Evolutionary conservation across 306 rosid genomes (phyloP), one percentile per base, ranked within the genome.

Genomic region (Medicago lupulina): DNA sequence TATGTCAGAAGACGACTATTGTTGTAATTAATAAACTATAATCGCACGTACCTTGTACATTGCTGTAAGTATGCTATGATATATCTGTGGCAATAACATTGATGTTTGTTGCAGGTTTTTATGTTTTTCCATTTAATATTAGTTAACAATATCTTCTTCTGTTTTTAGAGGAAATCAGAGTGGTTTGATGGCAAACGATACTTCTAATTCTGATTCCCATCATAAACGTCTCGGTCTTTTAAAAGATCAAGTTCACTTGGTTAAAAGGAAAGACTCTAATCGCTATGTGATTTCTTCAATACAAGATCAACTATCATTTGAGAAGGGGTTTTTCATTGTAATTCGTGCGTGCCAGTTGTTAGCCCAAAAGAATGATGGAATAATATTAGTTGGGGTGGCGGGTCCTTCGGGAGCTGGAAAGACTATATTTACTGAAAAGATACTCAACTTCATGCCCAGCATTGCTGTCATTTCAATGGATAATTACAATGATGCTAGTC

Each of bases 341-440:
- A 96, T 96, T 73, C 91, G 99, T 6, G 98, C 98, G 49, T 89
- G 96, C 84, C 99, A 96, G 73, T 74, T 90, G 62, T 80, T 96
- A 60, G 90, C 97, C 62, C 97, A 92, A 86, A 87, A 92, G 75
- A 96, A 96, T 78, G 94, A 90, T 50, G 99, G 99, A 43, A 89
- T 90, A 67, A 82, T 88, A 83, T 74, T 96, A 88, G 97, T 96
- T 47, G 99, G 99, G 25, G 81, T 96, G 80, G 99, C 99, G 0
- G 99, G 99, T 74, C 99, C 99, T 82, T 96, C 99, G 9, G 99
- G 99, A 71, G 99, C 99, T 14, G 99, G 99, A 64, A 96, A 96
- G 85, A 90, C 99, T 49, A 81, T 92, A 15, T 92, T 96, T 76
- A 96, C 98, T 2, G 98, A 96, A 66, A 96, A 96, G 86, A 92